Conservation (phyloP, 2,329 filamentous ascomycete genomes). For the Clarireedia homoeocarpa region DNA sequence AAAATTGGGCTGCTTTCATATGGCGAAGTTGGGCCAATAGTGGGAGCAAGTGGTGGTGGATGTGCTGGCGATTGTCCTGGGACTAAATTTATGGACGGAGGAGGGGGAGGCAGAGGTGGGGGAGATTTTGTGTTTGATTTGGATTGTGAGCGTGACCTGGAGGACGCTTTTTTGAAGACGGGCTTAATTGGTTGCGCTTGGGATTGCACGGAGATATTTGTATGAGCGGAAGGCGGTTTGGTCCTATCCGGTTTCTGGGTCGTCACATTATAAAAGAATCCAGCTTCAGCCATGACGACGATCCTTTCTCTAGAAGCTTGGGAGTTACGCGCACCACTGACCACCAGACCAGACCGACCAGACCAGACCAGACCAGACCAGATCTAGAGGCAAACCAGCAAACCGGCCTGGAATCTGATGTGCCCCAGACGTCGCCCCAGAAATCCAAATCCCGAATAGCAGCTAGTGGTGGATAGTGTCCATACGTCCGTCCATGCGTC, state of each 20-base stretch:
- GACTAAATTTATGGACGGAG: neutral
- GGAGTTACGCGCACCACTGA: neutral
- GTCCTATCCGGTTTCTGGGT: slow-evolving; percentile 15
- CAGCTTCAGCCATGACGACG: slow-evolving; percentile 21
- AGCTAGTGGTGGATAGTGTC: no score
- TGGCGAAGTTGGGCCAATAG: slow-evolving; percentile 1
- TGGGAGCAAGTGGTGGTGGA: slow-evolving; percentile 8
- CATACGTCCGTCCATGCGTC: no score
- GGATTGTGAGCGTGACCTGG: slow-evolving; percentile 10
- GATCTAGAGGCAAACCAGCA: no score
- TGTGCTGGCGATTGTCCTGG: neutral
- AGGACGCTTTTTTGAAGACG: slow-evolving; percentile 11
- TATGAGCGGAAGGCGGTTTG: slow-evolving; percentile 20
- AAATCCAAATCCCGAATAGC: no score
- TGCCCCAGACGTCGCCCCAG: no score
- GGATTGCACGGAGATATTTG: slow-evolving; percentile 18
- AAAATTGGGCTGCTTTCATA: slow-evolving; percentile 7
- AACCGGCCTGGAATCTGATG: no score
- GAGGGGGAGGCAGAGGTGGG: no score
- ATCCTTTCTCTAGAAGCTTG: neutral
- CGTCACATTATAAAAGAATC: slow-evolving; percentile 20
- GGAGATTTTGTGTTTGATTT: slow-evolving; percentile 9
- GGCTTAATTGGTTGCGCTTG: slow-evolving; percentile 18
- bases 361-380: no score
- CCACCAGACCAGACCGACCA: no score